These are phyloP conservation scores for Rubia peregrina DNA, from an alignment of 305 asterid genomes.

Conservation along the genomic window DNA sequence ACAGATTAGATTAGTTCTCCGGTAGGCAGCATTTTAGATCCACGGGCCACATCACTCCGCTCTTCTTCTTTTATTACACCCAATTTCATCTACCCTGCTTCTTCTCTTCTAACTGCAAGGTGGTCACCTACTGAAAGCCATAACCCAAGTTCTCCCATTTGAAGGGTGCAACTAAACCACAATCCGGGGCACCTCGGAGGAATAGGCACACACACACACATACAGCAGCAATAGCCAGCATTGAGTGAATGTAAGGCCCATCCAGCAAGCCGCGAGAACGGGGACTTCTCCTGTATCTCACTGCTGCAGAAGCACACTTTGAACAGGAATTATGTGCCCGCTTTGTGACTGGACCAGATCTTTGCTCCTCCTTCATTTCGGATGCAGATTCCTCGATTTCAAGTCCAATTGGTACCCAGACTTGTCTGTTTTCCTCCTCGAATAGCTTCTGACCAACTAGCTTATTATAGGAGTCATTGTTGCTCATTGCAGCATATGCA, in stretches of 20 bases:
- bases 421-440: slow-evolving; percentile 35
- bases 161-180: slow-evolving; percentile 54
- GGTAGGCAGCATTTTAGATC: too few species aligned
- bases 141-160: slow-evolving; percentile 65
- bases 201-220: slow-evolving; percentile 79
- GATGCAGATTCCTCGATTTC: slow-evolving; percentile 30
- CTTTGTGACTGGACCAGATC: slow-evolving; percentile 11
- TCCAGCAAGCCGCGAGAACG: slow-evolving; percentile 58
- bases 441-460: slow-evolving; percentile 63
- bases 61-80: too few species aligned
- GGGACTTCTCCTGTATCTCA: slow-evolving; percentile 33
- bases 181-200: slow-evolving; percentile 55
- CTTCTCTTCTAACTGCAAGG: too few species aligned
- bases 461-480: slow-evolving; percentile 52
- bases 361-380: slow-evolving; percentile 22
- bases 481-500: slow-evolving; percentile 68
- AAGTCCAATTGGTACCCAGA: slow-evolving; percentile 41
- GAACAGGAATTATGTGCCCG: slow-evolving; percentile 46
- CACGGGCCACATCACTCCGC: too few species aligned
- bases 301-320: slow-evolving; percentile 46
- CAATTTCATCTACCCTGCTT: too few species aligned
- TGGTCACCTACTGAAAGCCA: slow-evolving; percentile 35
- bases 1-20: neutral
- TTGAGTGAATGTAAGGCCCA: slow-evolving; percentile 63
- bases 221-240: slow-evolving; percentile 79